phyloP scores from a whole-genome alignment of 2,329 filamentous ascomycete species.

The Lecanosticta acicola region DNA sequence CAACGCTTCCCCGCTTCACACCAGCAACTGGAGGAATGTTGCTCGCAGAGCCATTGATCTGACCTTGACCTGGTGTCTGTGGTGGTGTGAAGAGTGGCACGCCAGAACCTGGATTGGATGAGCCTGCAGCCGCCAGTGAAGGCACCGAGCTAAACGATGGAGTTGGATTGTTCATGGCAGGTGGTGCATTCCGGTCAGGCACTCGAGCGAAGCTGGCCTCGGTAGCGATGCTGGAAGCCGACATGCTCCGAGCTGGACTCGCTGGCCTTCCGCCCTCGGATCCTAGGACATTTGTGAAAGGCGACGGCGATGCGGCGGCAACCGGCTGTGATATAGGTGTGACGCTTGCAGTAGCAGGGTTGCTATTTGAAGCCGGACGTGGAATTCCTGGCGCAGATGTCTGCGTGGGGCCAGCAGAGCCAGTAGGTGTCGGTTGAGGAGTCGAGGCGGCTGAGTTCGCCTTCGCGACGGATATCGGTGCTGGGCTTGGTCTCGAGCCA shows the following conservation, averaged over 20 bases:
- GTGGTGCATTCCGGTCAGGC: constrained; percentile 39
- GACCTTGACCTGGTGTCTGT: constrained; percentile 63
- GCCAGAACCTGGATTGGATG: constrained; percentile 17
- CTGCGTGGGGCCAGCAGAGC: constrained; percentile 12
- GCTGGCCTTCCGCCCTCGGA: constrained; percentile 51
- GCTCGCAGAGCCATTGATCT: constrained; percentile 14
- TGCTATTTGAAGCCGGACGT: constrained; percentile 10
- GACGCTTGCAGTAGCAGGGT: constrained; percentile 6
- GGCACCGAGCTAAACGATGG: constrained; percentile 31
- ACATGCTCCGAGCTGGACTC: constrained; percentile 80
- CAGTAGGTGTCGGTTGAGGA: constrained; percentile 35
- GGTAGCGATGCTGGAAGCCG: constrained; percentile 71
- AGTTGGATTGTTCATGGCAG: constrained; percentile 33
- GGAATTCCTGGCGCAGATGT: constrained; percentile 50
- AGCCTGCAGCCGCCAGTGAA: constrained; percentile 33
- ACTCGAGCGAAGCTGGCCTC: constrained; percentile 43
- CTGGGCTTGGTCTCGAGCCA: constrained; percentile 35
- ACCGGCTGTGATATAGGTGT: constrained; percentile 9
- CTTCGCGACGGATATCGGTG: constrained; percentile 37
- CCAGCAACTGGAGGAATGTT: constrained; percentile 12
- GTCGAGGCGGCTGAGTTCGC: constrained; percentile 36
- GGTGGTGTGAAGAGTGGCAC: constrained; percentile 84
- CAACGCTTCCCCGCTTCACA: constrained; percentile 28
- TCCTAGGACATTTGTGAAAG: constrained; percentile 35
- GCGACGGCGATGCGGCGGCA: constrained; percentile 50